Base-by-base conservation (phyloP, 805 yeast genomes). In the Candida schatavii region DNA sequence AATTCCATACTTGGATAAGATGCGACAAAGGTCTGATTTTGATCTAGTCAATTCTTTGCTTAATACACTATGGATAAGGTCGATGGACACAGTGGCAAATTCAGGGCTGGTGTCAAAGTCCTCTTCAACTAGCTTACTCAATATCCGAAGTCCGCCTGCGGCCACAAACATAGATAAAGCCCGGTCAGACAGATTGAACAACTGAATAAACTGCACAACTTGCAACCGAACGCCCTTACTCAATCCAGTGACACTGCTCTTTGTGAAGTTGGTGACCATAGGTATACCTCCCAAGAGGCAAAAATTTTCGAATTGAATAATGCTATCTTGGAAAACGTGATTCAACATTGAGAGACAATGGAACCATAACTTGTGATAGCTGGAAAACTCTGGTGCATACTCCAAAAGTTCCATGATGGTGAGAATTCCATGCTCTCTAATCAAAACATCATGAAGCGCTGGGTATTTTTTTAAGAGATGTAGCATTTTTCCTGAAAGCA, bases 261-360 rank as follows among this genome's bases (percentile, higher is more conserved):
- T 56, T 23, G 66, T 52, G 42, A 70, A 70, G 27, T 66, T 68
- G 2, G 69, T 66, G 9, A 70, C 54, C 25, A 57, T 46, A 2
- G 75, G 75, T 19, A 70, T 69, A 2, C 75, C 75, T 3, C 75
- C 75, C 21, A 70, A 47, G 28, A 70, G 53, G 33, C 73, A 63
- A 41, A 68, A 70, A 47, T 61, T 70, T 44, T 70, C 75, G 45
- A 69, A 59, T 37, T 62, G 68, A 11, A 51, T 48, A 3, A 52
- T 39, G 44, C 60, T 57, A 6, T 47, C 44, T 21, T 57, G 62
- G 43, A 70, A 67, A 2, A 70, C 52, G 30, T 49, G 34, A 48
- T 69, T 69, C 33, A 70, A 54, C 3, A 63, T 61, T 3, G 64
- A 54, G 22, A 70, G 52, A 5, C 61, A 55, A 42, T 68, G 59